Base-by-base conservation (phyloP, 2,329 filamentous ascomycete genomes). In the Neurospora sp. region DNA sequence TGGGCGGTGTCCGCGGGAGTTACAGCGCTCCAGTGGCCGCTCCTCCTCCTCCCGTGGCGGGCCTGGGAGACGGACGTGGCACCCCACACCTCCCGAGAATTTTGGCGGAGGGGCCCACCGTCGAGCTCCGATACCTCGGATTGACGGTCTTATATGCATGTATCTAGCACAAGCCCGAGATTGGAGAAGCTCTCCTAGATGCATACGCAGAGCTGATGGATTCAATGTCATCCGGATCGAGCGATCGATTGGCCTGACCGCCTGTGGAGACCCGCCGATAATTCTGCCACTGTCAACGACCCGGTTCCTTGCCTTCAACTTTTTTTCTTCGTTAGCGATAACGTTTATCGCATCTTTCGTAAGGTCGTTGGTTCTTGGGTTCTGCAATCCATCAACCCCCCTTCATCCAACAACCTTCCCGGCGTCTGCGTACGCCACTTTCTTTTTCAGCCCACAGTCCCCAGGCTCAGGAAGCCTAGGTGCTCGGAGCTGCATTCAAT, bases 251-350 rank as follows among this genome's bases (percentile, higher is more conserved):
- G 36, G 38, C 28, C 42, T 71, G 42, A 69, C 67, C 68, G 68
- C 70, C 67, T 67, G 9, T 38, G 7, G 36, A 23, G 42, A 38
- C 66, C 69, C 42, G 36, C 42, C 39, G 52, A 28, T 9, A 33
- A 68, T 72, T 72, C 71, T 72, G 71, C 71, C 71, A 62, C 23
- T 66, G 43, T 67, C 46, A 68, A 28, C 58, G 39, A 17, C 38
- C 23, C 40, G 40, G n/a, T 67, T 67, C 38, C 66, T 33, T 40
- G 66, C 52, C 69, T 28, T 68, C 46, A 62, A 68, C 66, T 70
- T 70, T 70, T 70, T 70, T 70, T 68, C 66, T 66, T 23, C 67
- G 13, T 33, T 68, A 43, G 33, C 43, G 58, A 43, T 58, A 23
- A 67, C 15, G n/a, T 69, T 69, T 46, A 67, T 69, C 23, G 68